A percentile compares a stretch with the other conserved stretches of the same genome.
These are phyloP conservation scores for Cyclostephanos invisitatus DNA, from an alignment of 108 stramenopile species.

Conservation along the genomic window DNA sequence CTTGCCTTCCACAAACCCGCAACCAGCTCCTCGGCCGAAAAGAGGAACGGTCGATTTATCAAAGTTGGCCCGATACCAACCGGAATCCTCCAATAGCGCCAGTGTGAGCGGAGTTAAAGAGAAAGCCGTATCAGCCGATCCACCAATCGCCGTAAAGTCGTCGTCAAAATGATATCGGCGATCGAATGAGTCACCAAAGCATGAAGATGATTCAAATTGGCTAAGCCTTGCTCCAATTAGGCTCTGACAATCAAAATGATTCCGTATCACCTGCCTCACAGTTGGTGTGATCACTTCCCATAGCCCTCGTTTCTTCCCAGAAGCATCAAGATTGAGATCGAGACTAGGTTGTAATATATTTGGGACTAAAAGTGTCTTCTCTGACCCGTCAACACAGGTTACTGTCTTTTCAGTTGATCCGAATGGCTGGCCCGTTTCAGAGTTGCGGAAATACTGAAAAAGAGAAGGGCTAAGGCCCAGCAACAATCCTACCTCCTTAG, in stretches of 20 bases:
- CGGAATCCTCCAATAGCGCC: slow-evolving; percentile 51
- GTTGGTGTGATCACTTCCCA: slow-evolving; percentile 53
- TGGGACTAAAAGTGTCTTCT: slow-evolving; percentile 28
- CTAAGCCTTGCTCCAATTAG: slow-evolving; percentile 42
- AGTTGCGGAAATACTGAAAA: slow-evolving; percentile 73
- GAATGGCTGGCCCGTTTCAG: slow-evolving; percentile 61
- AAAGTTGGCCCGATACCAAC: slow-evolving; percentile 69
- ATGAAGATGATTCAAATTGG: slow-evolving; percentile 25
- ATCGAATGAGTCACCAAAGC: slow-evolving; percentile 66
- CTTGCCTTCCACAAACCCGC: slow-evolving; percentile 47
- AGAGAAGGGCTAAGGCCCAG: slow-evolving; percentile 72
- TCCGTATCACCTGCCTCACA: slow-evolving; percentile 46
- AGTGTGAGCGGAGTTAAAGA: slow-evolving; percentile 48
- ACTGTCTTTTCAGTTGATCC: slow-evolving; percentile 35
- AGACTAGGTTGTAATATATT: slow-evolving; percentile 31
- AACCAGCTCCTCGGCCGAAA: slow-evolving; percentile 53
- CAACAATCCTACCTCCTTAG: slow-evolving; percentile 54
- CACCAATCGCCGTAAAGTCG: slow-evolving; percentile 20
- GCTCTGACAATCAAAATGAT: slow-evolving; percentile 54
- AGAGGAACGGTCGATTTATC: slow-evolving; percentile 29
- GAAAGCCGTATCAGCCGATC: slow-evolving; percentile 41
- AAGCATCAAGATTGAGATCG: slow-evolving; percentile 16
- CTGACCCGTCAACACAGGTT: slow-evolving; percentile 43
- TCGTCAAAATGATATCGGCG: slow-evolving; percentile 49
- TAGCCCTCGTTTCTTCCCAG: neutral